Conservation (phyloP, 106 monocot genomes). For the Iris macrosiphon region DNA sequence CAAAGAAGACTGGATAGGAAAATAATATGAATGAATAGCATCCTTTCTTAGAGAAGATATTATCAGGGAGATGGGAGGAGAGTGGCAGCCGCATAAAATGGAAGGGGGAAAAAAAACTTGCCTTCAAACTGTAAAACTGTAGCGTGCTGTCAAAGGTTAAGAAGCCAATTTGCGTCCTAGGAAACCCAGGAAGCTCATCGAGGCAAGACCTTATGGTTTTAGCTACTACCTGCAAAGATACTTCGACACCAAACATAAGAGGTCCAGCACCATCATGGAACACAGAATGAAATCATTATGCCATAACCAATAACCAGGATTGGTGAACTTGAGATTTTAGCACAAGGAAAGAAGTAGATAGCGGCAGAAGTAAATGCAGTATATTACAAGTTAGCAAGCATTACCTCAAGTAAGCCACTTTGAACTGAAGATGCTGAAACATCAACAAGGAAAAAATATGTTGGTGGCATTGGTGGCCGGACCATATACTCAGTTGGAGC, state of each 20-base stretch:
- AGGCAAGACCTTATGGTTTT: conserved; percentile 93
- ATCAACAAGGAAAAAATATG: conserved; percentile 94
- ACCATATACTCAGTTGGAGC: conserved; percentile 99
- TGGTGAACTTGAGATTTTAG: too few species aligned
- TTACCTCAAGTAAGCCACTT: conserved; percentile 87
- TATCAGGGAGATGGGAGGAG: not conserved
- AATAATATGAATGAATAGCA: conserved; percentile 15
- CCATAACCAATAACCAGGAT: too few species aligned
- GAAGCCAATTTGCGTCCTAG: conserved; percentile 97
- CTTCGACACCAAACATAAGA: not conserved
- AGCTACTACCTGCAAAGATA: conserved; percentile 59
- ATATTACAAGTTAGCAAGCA: not conserved
- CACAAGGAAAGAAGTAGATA: not conserved
- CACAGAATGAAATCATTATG: not conserved
- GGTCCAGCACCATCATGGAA: not conserved
- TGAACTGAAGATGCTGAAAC: conserved; percentile 74
- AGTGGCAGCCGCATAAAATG: not conserved
- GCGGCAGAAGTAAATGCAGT: not conserved
- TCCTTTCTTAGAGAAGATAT: not conserved
- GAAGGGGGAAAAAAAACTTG: conserved; percentile 12
- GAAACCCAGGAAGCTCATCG: conserved; percentile 78
- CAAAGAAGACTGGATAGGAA: conserved; percentile 76
- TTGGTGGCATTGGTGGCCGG: conserved; percentile 96
- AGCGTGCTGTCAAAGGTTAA: conserved; percentile 94
- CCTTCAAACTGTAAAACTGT: conserved; percentile 97